These are phyloP conservation scores for Cercospora brassicicola DNA, from an alignment of 2,329 filamentous ascomycete genomes.

Conservation along the genomic window DNA sequence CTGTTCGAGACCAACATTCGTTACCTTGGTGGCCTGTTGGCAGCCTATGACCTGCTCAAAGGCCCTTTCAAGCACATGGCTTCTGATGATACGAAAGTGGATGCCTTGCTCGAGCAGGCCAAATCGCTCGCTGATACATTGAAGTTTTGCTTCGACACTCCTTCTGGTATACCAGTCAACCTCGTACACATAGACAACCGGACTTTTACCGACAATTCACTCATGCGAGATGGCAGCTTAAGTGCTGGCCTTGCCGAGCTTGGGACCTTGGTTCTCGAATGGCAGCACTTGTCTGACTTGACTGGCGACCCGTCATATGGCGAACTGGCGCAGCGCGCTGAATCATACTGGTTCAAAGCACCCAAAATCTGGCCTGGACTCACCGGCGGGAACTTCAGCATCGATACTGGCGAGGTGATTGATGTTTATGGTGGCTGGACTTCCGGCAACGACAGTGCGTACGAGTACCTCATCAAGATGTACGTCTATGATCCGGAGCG, in stretches of 20 bases:
- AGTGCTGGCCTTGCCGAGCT: slow-evolving; percentile 74
- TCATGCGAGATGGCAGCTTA: slow-evolving; percentile 48
- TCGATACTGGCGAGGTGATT: slow-evolving; percentile 65
- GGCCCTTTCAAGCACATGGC: slow-evolving; percentile 55
- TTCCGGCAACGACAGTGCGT: slow-evolving; percentile 76
- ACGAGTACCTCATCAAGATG: slow-evolving; percentile 92
- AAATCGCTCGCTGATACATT: slow-evolving; percentile 68
- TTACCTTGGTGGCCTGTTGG: slow-evolving; percentile 77
- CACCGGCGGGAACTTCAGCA: slow-evolving; percentile 66
- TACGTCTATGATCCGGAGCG: slow-evolving; percentile 71
- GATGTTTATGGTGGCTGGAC: slow-evolving; percentile 73
- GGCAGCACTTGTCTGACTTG: slow-evolving; percentile 76
- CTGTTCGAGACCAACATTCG: slow-evolving; percentile 90
- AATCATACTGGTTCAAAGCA: slow-evolving; percentile 69
- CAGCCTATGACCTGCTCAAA: slow-evolving; percentile 71
- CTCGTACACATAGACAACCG: slow-evolving; percentile 59
- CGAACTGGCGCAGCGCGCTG: slow-evolving; percentile 63
- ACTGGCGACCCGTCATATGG: slow-evolving; percentile 68
- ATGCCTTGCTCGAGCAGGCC: slow-evolving; percentile 66
- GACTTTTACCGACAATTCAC: slow-evolving; percentile 11
- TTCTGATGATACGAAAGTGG: slow-evolving; percentile 47
- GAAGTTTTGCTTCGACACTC: slow-evolving; percentile 75
- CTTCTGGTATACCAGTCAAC: slow-evolving; percentile 72
- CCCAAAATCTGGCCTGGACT: slow-evolving; percentile 75
- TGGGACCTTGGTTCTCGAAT: slow-evolving; percentile 79